Base-by-base conservation (phyloP, 2,329 filamentous ascomycete genomes). In the Colletotrichum sansevieriae region DNA sequence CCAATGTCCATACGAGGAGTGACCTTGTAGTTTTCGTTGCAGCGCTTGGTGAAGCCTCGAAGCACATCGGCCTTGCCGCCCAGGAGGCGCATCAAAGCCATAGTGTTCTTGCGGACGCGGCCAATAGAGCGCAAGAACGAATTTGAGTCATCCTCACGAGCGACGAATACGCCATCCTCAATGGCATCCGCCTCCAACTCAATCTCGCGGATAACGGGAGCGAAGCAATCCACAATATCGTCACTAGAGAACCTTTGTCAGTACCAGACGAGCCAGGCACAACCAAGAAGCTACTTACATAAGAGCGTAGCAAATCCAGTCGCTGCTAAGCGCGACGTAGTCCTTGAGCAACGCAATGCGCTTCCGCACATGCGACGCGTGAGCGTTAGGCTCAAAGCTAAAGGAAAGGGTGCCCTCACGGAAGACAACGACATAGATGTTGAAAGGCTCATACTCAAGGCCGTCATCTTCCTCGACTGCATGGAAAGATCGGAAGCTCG, bases 231-330 rank as follows among this genome's bases (percentile, higher is more conserved):
- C 68, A 98, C 95, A 76, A 99, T 98, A 77, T 99, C 93, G 79
- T 99, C 96, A 77, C 91, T 93, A 9, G 13, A 15, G 10, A 11
- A 39, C 11, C 12, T 12, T 12, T 39, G 37, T 39, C 37, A 39
- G 37, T 39, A 11, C 37, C 10, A 39, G 4, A 39, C 11, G 13
- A 15, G 7, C 37, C 37, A 12, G 29, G 9, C 29, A 9, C 6
- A 29, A 29, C 7, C 29, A 29, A 29, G 6, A 7, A 8, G 6
- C 29, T 58, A 82, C 91, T 85, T 84, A 93, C 91, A 98, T 98
- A 76, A 99, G 87, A 44, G 96, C 96, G 78, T 99, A 99, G 84
- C 96, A 99, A 74, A 98, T 97, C 95, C 96, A 99, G 81, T 99
- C 96, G 73, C 94, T 95, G 77, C 94, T 97, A 47, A 99, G 86